Percentiles rank a stretch among this genome's conserved stretches.
phyloP scores from a whole-genome alignment of 768 basidiomycete species.

The Pleurotus eryngii region DNA sequence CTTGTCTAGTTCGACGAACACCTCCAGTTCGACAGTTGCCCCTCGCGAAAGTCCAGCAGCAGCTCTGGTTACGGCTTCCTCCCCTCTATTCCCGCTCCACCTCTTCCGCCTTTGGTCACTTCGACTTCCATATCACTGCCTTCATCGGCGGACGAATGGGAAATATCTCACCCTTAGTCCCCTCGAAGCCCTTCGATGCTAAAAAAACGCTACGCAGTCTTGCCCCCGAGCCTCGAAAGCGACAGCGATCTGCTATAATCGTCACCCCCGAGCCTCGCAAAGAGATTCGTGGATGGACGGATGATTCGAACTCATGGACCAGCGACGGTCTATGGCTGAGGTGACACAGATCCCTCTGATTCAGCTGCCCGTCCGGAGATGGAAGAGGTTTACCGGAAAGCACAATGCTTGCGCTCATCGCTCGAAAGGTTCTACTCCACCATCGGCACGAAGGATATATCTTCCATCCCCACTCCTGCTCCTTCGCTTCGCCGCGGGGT shows the following conservation, averaged over 20 bases:
- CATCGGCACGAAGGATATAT: conserved; percentile 25
- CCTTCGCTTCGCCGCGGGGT: conserved; percentile 11
- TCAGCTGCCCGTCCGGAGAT: conserved; percentile 17
- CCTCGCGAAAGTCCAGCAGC: conserved; percentile 18
- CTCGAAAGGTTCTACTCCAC: conserved; percentile 46
- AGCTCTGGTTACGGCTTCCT: no score
- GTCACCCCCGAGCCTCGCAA: conserved; percentile 31
- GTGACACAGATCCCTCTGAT: conserved; percentile 29
- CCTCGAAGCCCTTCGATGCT: conserved; percentile 34
- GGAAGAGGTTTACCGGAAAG: conserved; percentile 36
- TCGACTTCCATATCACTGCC: conserved; percentile 33
- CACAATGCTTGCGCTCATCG: conserved; percentile 51
- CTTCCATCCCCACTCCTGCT: conserved; percentile 9
- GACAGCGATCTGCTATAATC: conserved; percentile 28
- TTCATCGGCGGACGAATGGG: conserved; percentile 14
- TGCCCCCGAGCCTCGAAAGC: conserved; percentile 39
- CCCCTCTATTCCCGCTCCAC: conserved; percentile 17
- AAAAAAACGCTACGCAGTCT: conserved; percentile 48
- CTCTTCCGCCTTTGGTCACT: conserved; percentile 16
- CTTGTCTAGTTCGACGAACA: conserved; percentile 38
- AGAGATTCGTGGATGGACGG: conserved; percentile 55
- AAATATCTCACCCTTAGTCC: neutral
- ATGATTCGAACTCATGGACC: conserved; percentile 67
- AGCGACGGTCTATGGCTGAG: conserved; percentile 54
- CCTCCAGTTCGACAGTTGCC: conserved; percentile 35